Evolutionary conservation across 345 rosid species (phyloP).

Genomic region (Dipteronia dyeriana): DNA sequence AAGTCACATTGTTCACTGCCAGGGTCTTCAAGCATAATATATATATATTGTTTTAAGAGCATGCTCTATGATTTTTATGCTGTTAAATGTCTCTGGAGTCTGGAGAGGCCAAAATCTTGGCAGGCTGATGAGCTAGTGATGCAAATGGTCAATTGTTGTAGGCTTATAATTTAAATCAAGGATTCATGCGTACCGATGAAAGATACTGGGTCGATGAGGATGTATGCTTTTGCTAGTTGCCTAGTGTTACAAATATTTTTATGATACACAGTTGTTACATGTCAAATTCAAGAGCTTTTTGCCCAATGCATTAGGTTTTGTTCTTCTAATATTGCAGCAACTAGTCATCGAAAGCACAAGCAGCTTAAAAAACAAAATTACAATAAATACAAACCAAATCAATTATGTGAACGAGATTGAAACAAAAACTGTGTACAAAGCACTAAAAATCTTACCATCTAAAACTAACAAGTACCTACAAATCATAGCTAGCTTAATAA

Average conservation of each 20-base stretch:
- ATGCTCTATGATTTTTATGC: conserved; percentile 13
- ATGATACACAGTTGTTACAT: conserved; percentile 28
- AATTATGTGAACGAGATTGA: no score
- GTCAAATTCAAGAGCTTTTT: conserved; percentile 26
- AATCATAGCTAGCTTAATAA: no score
- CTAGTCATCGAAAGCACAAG: no score
- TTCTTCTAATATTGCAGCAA: background rate
- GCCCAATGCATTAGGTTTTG: conserved; percentile 14
- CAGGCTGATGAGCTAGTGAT: background rate
- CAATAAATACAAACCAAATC: no score
- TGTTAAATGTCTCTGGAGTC: conserved; percentile 5
- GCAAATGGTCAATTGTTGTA: background rate
- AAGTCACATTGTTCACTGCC: conserved; percentile 77
- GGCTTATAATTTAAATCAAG: conserved; percentile 1
- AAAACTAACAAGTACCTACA: no score
- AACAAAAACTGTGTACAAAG: no score
- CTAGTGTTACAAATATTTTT: conserved; percentile 19
- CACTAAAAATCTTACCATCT: no score
- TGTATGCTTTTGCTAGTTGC: conserved; percentile 24
- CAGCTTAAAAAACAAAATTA: background rate
- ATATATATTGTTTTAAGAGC: background rate
- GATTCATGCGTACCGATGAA: background rate
- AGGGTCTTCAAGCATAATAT: conserved; percentile 65
- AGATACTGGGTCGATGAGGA: conserved; percentile 10
- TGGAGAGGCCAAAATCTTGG: background rate